Evolutionary conservation across 768 basidiomycete species (phyloP).

Genomic region (Ramaria sp.): DNA sequence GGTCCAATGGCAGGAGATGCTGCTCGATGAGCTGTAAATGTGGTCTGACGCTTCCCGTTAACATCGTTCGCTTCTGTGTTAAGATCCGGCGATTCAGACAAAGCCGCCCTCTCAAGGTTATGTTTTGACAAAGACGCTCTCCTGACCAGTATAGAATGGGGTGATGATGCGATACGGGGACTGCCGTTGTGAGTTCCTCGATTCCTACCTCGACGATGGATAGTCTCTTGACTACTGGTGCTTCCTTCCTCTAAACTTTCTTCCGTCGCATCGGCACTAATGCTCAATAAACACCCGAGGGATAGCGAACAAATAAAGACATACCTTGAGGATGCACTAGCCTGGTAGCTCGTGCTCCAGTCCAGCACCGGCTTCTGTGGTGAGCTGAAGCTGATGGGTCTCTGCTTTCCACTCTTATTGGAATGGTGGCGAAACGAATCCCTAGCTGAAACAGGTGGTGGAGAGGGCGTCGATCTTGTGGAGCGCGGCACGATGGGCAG

Average conservation of each 20-base stretch:
- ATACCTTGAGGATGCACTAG: slow-evolving; percentile 67
- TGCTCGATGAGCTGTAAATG: slow-evolving; percentile 4
- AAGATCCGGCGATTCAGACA: not conserved
- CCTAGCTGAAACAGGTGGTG: slow-evolving; percentile 41
- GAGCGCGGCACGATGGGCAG: slow-evolving; percentile 64
- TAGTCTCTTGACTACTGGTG: slow-evolving; percentile 4
- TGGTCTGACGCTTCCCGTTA: not conserved
- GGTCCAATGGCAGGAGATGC: not conserved
- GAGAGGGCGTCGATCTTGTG: slow-evolving; percentile 59
- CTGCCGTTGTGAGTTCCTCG: slow-evolving; percentile 2
- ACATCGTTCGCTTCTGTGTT: not conserved
- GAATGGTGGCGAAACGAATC: slow-evolving; percentile 20
- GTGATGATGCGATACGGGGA: not conserved
- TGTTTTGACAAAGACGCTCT: not conserved
- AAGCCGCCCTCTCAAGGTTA: not conserved
- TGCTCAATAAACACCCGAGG: not conserved
- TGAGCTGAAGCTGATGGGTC: slow-evolving; percentile 1
- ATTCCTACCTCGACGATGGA: slow-evolving; percentile 5
- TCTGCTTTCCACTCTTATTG: not conserved
- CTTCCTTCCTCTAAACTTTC: slow-evolving; percentile 37
- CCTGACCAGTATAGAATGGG: not conserved
- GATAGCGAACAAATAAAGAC: not conserved
- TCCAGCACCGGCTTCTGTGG: slow-evolving; percentile 31
- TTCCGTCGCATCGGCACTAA: slow-evolving; percentile 29
- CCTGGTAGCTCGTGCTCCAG: slow-evolving; percentile 83